Conservation (phyloP, 768 basidiomycete genomes). For the Imleria badia region DNA sequence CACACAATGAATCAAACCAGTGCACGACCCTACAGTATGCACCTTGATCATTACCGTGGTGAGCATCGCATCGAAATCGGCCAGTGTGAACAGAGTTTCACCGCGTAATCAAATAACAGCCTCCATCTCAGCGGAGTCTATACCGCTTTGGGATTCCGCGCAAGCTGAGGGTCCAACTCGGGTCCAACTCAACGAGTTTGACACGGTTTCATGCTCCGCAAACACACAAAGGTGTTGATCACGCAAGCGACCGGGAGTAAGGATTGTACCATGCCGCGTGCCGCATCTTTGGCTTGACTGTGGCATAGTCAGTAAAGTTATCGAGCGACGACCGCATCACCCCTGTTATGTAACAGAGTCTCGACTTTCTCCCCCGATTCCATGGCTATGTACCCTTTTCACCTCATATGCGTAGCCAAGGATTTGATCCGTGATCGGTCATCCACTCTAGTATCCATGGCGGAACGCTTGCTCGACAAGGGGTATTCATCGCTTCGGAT, state of each 20-base stretch:
- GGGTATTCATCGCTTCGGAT: constrained; percentile 5
- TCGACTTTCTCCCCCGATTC: constrained; percentile 11
- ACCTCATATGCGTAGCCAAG: constrained; percentile 14
- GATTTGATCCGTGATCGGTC: constrained; percentile 23
- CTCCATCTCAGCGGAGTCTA: constrained; percentile 40
- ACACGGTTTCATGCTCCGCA: constrained; percentile 60
- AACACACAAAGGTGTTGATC: constrained; percentile 12
- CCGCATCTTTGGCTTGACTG: constrained; percentile 30
- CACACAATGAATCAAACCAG: no score
- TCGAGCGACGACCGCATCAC: neutral
- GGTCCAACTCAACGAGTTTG: constrained; percentile 57
- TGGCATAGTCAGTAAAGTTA: neutral
- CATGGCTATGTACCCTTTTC: constrained; percentile 4
- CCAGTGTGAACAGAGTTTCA: neutral
- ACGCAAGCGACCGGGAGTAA: no score
- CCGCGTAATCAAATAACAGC: constrained; percentile 1
- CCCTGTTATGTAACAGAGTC: neutral
- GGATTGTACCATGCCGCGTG: constrained; percentile 8
- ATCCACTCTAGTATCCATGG: constrained; percentile 33
- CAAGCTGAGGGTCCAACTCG: constrained; percentile 38
- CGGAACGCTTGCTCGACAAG: constrained; percentile 1
- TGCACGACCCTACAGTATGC: no score
- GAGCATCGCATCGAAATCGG: constrained; percentile 53
- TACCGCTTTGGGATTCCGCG: constrained; percentile 50
- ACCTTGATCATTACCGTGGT: constrained; percentile 37